Conservation (phyloP, 2,329 filamentous ascomycete genomes). For the Dactylonectria macrodidyma region DNA sequence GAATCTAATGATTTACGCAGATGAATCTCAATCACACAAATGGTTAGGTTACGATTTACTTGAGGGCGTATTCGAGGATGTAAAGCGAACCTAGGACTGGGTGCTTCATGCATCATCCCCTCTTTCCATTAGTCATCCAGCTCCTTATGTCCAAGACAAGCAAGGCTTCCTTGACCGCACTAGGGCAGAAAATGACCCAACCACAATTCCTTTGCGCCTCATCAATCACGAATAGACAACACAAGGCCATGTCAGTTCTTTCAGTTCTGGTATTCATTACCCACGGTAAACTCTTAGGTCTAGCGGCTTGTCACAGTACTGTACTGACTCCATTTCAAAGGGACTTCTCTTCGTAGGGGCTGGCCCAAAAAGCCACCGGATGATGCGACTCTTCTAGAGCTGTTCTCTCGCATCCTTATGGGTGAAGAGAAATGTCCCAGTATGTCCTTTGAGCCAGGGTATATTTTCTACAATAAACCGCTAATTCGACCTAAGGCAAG, state of each 20-base stretch:
- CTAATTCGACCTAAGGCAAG: constrained; percentile 23
- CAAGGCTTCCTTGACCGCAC: too few relatives aligned
- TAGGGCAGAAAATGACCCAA: too few relatives aligned
- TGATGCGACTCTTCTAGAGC: constrained; percentile 29
- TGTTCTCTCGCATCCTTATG: constrained; percentile 26
- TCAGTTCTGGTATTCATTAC: constrained; percentile 31
- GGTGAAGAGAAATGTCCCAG: constrained; percentile 31
- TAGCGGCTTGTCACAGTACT: constrained; percentile 2
- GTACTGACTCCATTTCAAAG: constrained; percentile 28
- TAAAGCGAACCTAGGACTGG: too few relatives aligned
- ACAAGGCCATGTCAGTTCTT: constrained; percentile 28
- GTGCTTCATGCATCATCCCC: too few relatives aligned
- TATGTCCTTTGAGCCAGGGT: constrained; percentile 19
- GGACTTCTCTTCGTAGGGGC: constrained; percentile 27
- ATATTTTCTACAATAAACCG: not conserved
- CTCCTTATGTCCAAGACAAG: too few relatives aligned
- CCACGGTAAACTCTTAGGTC: constrained; percentile 26
- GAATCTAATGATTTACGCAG: too few relatives aligned
- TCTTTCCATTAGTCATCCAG: too few relatives aligned
- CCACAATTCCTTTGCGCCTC: not conserved
- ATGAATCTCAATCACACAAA: too few relatives aligned
- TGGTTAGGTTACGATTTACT: too few relatives aligned
- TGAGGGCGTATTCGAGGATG: too few relatives aligned
- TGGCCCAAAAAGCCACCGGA: constrained; percentile 19
- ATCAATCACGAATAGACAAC: constrained; percentile 20